Percentiles rank a stretch among this genome's conserved stretches.
Evolutionary conservation across 179 eudicot genomes (phyloP).

Genomic region (Corrigiola litoralis): DNA sequence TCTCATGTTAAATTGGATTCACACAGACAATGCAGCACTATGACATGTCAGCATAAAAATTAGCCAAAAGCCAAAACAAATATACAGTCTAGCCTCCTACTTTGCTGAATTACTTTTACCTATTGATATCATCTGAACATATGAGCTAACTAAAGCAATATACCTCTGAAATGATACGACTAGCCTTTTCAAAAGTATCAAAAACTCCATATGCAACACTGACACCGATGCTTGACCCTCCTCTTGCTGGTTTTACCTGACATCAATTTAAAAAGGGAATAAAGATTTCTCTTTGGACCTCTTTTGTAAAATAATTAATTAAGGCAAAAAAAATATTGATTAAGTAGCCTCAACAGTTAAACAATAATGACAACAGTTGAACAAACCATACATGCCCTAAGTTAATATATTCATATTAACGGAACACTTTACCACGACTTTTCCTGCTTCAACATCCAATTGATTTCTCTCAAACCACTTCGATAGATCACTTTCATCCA

Average conservation of each 20-base stretch:
- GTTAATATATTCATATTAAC: background rate
- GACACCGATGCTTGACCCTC: constrained; percentile 96
- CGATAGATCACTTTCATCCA: constrained; percentile 41
- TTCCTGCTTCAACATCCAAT: constrained; percentile 54
- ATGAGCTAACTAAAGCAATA: background rate
- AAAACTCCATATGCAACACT: constrained; percentile 80
- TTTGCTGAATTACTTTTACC: background rate
- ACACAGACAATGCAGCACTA: too few relatives aligned
- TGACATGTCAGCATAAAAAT: too few relatives aligned
- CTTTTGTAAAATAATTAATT: too few relatives aligned
- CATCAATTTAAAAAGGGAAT: too few relatives aligned
- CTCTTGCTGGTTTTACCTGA: constrained; percentile 89
- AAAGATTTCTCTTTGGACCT: too few relatives aligned
- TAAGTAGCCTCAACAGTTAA: too few relatives aligned
- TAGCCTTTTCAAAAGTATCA: constrained; percentile 66
- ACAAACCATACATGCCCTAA: background rate
- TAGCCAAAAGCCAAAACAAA: background rate
- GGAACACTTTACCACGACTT: constrained; percentile 67
- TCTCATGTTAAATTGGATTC: too few relatives aligned
- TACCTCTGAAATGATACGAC: constrained; percentile 60
- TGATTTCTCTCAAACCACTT: constrained; percentile 66
- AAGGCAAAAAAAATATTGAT: too few relatives aligned
- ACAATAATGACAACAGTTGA: constrained; percentile 2
- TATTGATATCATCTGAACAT: background rate
- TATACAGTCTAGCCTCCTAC: background rate